Evolutionary conservation across 2,329 filamentous ascomycete species (phyloP).

Genomic region (Kalmusia sp.): DNA sequence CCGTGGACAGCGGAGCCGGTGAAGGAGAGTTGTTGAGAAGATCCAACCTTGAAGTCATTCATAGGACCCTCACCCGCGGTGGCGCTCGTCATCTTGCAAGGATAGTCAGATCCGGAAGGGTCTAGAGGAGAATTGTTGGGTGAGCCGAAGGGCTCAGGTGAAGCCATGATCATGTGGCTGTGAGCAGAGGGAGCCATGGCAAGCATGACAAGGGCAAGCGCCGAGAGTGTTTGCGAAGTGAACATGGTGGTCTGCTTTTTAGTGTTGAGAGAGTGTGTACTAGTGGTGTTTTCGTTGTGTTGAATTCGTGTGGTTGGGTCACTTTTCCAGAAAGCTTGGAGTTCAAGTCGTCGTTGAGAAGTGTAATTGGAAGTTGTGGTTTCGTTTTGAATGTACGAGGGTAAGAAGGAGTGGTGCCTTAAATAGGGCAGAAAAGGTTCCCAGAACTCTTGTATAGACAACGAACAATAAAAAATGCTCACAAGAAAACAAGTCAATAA

Average conservation of each 20-base stretch:
- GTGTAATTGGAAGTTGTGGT: no score
- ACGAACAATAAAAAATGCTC: conserved; percentile 7
- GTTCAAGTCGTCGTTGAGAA: background rate
- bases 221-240: conserved; percentile 14
- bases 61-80: conserved; percentile 31
- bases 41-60: conserved; percentile 71
- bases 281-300: conserved; percentile 7
- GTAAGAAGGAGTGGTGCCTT: conserved; percentile 4
- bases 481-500: conserved; percentile 19
- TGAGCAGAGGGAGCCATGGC: conserved; percentile 63
- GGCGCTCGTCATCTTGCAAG: conserved; percentile 70
- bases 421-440: conserved; percentile 8
- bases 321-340: conserved; percentile 12
- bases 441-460: background rate
- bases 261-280: background rate
- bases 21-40: conserved; percentile 68
- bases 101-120: conserved; percentile 70
- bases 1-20: conserved; percentile 79
- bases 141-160: conserved; percentile 69
- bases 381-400: background rate
- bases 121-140: conserved; percentile 68
- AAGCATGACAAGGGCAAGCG: conserved; percentile 25
- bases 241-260: conserved; percentile 11
- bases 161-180: conserved; percentile 78
- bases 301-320: background rate